Percentiles rank a stretch among this genome's conserved stretches.
Conservation (phyloP, 345 rosid species). For the Eucalyptus cloeziana region DNA sequence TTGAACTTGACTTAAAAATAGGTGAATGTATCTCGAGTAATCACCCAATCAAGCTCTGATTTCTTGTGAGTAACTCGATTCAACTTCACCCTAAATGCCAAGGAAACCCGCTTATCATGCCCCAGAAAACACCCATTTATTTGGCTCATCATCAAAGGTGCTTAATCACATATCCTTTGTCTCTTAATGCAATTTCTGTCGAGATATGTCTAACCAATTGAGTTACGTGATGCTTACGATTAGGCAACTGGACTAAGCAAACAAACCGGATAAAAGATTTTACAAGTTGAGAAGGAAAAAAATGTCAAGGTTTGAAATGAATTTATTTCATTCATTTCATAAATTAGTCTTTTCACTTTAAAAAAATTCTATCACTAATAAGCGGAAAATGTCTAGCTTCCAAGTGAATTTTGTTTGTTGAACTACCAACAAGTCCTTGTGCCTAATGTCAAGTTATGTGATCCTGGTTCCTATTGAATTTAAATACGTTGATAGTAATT, state of each 20-base stretch:
- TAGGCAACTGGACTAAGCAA: neutral
- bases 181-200: neutral
- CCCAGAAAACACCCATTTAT: neutral
- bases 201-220: neutral
- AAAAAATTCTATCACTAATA: neutral
- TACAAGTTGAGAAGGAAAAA: neutral
- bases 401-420: neutral
- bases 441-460: neutral
- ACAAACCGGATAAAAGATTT: rapidly evolving
- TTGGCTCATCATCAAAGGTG: neutral
- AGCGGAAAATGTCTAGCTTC: neutral
- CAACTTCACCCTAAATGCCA: neutral
- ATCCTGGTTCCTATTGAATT: neutral
- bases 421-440: neutral
- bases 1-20: neutral
- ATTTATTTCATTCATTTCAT: neutral
- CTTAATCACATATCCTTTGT: neutral
- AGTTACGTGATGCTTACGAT: neutral
- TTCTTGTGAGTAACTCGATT: neutral
- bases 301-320: neutral
- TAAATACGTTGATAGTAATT: neutral
- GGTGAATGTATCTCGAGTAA: neutral
- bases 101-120: neutral
- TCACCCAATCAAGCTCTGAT: neutral
- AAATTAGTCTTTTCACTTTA: neutral